Evolutionary conservation across 495 filamentous ascomycete genomes (phyloP).

Genomic region (Penicillium chermesinum): DNA sequence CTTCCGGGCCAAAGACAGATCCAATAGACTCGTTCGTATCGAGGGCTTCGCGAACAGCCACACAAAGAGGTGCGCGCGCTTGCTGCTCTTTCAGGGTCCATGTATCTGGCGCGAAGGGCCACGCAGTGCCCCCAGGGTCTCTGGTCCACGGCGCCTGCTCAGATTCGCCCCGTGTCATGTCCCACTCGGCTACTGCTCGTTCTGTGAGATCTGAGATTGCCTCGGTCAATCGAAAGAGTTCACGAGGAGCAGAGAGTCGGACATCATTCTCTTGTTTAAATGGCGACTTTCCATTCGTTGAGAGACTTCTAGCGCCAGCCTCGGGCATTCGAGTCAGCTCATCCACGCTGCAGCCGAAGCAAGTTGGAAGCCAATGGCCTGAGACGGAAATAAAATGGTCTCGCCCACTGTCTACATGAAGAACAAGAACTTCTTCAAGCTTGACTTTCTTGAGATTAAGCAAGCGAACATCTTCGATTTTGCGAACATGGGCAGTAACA

Average conservation of each 20-base stretch:
- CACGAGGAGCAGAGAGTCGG: conserved; percentile 68
- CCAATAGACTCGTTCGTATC: conserved; percentile 59
- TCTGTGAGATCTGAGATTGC: conserved; percentile 70
- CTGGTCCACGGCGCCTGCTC: conserved; percentile 50
- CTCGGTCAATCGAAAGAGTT: conserved; percentile 84
- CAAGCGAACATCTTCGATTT: conserved; percentile 55
- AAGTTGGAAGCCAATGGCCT: conserved; percentile 73
- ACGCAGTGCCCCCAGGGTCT: conserved; percentile 53
- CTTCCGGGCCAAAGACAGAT: conserved; percentile 53
- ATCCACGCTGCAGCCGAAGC: conserved; percentile 75
- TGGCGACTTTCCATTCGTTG: conserved; percentile 17
- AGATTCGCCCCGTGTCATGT: conserved; percentile 61
- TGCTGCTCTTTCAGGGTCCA: conserved; percentile 41
- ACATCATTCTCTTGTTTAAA: conserved; percentile 43
- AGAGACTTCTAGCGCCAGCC: conserved; percentile 56
- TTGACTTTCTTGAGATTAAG: conserved; percentile 64
- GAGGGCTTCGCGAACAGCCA: conserved; percentile 57
- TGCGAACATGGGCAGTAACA: conserved; percentile 58
- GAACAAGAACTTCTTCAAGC: conserved; percentile 81
- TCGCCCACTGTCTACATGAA: conserved; percentile 78
- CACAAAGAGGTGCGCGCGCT: conserved; percentile 28
- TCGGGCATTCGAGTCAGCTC: conserved; percentile 82
- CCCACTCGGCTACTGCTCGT: conserved; percentile 72
- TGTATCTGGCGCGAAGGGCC: conserved; percentile 66
- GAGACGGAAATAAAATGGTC: conserved; percentile 87